Evolutionary conservation across 305 asterid species (phyloP), one percentile per base, ranked within the genome.

Genomic region (Ajuga reptans): DNA sequence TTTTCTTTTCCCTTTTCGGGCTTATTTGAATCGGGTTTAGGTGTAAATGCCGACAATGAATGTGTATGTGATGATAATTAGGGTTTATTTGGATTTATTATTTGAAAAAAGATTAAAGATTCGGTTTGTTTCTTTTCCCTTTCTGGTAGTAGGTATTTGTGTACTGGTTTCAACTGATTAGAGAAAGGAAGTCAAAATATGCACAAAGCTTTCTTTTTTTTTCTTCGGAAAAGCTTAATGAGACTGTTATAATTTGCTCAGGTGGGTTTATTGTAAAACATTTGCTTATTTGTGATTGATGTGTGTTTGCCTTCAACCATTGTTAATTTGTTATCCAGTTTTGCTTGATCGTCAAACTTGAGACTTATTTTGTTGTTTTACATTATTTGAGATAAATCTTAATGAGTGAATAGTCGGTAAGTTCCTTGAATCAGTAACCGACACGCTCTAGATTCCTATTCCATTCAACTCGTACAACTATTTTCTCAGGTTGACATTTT

Each of bases 11-110:
- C 9, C 15, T 39, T 57, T 41, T 8, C 17, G 46, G n/a, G 21
- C 11, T 46, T 56, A 14, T 21, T 33, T 45, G 4, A 18, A n/a
- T 50, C 16, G 33, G n/a, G 24, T 2, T 6, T 7, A 42, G 47
- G 10, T 8, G 54, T 36, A 12, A 16, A 33, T 16, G 55, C 27
- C 4, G 56, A 18, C 46, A 43, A 9, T 15, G 15, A 21, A 31
- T 50, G 24, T 36, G 50, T 62, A 3, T 41, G 8, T 56, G 71
- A 27, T 50, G 16, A 18, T 64, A 71, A 39, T 66, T 79, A 75
- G 77, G 78, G 76, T 36, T 76, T 6, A 39, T 45, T 29, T 24
- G n/a, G n/a, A n/a, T n/a, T n/a, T n/a, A n/a, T n/a, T n/a, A n/a
- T n/a, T 9, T 52, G 66, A 31, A 56, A 14, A 58, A 16, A 12